phyloP scores from a whole-genome alignment of 2,329 filamentous ascomycete species.

The Dryadomyces quercus-mongolicae region DNA sequence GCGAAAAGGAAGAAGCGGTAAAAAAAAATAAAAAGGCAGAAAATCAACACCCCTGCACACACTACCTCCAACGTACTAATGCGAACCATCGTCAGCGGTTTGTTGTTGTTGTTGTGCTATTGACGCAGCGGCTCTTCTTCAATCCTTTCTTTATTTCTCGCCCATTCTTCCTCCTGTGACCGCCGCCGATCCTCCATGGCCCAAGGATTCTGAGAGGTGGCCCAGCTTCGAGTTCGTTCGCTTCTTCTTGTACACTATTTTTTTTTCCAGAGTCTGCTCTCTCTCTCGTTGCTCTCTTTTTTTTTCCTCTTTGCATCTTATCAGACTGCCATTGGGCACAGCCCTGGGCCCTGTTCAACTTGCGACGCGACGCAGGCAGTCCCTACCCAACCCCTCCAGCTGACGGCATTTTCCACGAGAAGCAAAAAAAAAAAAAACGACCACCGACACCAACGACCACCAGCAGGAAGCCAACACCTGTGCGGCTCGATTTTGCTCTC shows the following conservation, averaged over 20 bases:
- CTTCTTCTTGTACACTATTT: slow-evolving; percentile 3
- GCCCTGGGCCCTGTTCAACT: not conserved
- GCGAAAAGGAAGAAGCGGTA: not conserved
- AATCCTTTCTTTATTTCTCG: not conserved
- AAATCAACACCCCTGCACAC: not conserved
- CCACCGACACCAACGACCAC: no score
- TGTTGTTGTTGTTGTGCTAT: not conserved
- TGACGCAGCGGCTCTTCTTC: not conserved
- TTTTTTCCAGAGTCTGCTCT: not conserved
- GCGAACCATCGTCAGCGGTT: not conserved
- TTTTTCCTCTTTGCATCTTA: not conserved
- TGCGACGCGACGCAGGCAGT: not conserved
- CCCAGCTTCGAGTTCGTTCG: not conserved
- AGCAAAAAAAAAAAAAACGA: not conserved
- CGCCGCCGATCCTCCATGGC: not conserved
- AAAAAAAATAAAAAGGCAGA: not conserved
- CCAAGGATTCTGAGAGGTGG: not conserved
- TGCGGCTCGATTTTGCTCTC: no score
- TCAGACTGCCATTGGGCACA: not conserved
- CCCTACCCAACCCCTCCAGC: not conserved
- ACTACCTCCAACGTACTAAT: not conserved
- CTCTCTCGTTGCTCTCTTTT: not conserved
- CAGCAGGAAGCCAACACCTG: no score
- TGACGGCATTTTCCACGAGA: not conserved
- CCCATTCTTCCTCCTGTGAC: not conserved